phyloP scores from a whole-genome alignment of 805 yeast genomes.

The Komagataella populi region DNA sequence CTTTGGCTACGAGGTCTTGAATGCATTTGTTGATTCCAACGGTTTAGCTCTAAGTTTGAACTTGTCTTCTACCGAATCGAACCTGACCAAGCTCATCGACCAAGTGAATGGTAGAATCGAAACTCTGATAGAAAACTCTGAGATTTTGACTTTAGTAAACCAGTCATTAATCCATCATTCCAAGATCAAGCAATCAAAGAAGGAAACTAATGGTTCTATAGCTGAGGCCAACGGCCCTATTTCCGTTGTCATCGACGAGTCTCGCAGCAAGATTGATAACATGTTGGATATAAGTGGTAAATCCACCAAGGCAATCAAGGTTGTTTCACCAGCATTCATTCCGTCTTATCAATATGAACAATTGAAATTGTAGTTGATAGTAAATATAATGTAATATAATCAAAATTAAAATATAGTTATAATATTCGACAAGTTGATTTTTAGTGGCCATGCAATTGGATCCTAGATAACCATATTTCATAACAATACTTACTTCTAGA shows the following conservation, averaged over 20 bases:
- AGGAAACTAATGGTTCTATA: constrained; percentile 16
- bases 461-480: too few species aligned
- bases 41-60: constrained; percentile 56
- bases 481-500: too few species aligned
- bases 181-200: constrained; percentile 4
- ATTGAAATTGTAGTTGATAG: too few species aligned
- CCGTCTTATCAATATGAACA: neutral
- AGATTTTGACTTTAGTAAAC: constrained; percentile 30
- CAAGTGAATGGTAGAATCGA: constrained; percentile 28
- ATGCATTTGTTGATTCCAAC: constrained; percentile 56
- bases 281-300: constrained; percentile 11
- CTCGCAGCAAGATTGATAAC: constrained; percentile 8
- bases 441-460: too few species aligned
- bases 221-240: constrained; percentile 12
- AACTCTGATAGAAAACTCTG: constrained; percentile 24
- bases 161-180: constrained; percentile 19
- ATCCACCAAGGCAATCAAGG: neutral
- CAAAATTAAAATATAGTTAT: neutral
- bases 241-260: constrained; percentile 8
- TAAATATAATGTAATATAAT: neutral
- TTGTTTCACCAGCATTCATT: neutral
- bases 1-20: constrained; percentile 47
- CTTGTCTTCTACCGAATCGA: constrained; percentile 29
- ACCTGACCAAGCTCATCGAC: constrained; percentile 28
- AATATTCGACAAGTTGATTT: too few species aligned